Evolutionary conservation across 1,139 yeast genomes (phyloP).

Genomic region (Scheffersomyces parashehatae): DNA sequence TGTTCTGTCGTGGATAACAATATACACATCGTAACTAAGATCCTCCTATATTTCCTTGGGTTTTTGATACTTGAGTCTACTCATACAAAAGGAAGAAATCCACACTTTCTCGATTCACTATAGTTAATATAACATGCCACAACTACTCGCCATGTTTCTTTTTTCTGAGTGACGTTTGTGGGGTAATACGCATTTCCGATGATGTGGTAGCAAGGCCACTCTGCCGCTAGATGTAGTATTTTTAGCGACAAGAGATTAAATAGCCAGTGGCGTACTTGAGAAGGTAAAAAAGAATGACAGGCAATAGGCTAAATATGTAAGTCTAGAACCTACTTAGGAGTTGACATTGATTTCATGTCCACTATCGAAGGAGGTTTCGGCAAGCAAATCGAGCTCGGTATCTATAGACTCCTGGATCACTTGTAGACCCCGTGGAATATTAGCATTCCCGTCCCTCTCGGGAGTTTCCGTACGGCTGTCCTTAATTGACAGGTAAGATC

Average conservation of each 20-base stretch:
- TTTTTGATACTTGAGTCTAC: too few relatives aligned
- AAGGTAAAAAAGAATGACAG: too few relatives aligned
- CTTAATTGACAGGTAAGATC: too few relatives aligned
- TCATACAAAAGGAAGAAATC: too few relatives aligned
- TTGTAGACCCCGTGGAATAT: neutral
- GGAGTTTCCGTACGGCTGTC: neutral
- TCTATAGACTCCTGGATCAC: neutral
- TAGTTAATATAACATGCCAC: too few relatives aligned
- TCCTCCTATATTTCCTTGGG: too few relatives aligned
- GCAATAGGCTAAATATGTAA: neutral
- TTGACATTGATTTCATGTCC: slow-evolving; percentile 14
- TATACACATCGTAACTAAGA: slow-evolving; percentile 55
- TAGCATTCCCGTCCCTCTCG: slow-evolving; percentile 1
- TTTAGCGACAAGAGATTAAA: too few relatives aligned
- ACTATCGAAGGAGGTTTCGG: slow-evolving; percentile 18
- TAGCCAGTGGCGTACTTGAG: too few relatives aligned
- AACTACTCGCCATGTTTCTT: neutral
- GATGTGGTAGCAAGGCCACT: too few relatives aligned
- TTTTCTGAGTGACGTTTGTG: neutral
- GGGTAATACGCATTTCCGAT: neutral
- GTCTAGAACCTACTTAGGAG: neutral
- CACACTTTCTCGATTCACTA: too few relatives aligned
- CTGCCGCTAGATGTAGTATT: too few relatives aligned
- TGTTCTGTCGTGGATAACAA: slow-evolving; percentile 59
- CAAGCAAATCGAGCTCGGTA: slow-evolving; percentile 1